Base-by-base conservation (phyloP, 2,329 filamentous ascomycete species). In the Dactylellina haptotyla region DNA sequence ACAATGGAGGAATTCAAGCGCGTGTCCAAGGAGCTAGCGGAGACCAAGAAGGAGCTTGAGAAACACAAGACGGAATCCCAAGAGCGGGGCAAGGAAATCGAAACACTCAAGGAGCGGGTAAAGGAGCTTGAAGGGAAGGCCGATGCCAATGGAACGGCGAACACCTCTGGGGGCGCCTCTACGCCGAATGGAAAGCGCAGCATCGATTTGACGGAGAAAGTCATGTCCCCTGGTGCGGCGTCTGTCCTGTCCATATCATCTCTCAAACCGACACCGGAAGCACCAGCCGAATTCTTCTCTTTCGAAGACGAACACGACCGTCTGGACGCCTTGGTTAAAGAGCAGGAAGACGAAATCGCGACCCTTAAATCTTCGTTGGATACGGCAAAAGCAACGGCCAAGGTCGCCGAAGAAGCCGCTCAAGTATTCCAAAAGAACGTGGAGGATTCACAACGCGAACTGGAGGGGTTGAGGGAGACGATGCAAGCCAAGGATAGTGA, bases 1-100 rank as follows among this genome's bases (percentile, higher is more conserved):
- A 89, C 96, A 2, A 89, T 96, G 87, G 90, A 96, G 48, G 95
- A 99, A 81, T 84, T 97, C 65, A 97, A 96, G 82, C 86, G 92
- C 10, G 88, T 98, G 0, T 90, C 92, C 0, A 86, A 86, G 2
- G 93, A 98, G 79, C 89, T 90, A 70, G 92, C 97, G 73, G 87
- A 88, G 14, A 84, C 90, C 73, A 94, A 92, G 80, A 90, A 89
- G 81, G 92, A 91, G 80, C 83, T 88, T 1, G 87, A 90, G n/a
- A 87, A 89, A 53, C 87, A 92, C 75, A 87, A 89, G 78, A 86
- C 86, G 57, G 83, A 88, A 0, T 86, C 85, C 56, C 83, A 86
- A 12, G 83, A 89, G 0, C 72, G 71, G 58, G 84, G 86, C 71
- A 87, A 90, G 61, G 88, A 95, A 79, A 80, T 91, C 10, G 84